phyloP scores from a whole-genome alignment of 2,329 filamentous ascomycete genomes.

The Clonostachys byssicola region DNA sequence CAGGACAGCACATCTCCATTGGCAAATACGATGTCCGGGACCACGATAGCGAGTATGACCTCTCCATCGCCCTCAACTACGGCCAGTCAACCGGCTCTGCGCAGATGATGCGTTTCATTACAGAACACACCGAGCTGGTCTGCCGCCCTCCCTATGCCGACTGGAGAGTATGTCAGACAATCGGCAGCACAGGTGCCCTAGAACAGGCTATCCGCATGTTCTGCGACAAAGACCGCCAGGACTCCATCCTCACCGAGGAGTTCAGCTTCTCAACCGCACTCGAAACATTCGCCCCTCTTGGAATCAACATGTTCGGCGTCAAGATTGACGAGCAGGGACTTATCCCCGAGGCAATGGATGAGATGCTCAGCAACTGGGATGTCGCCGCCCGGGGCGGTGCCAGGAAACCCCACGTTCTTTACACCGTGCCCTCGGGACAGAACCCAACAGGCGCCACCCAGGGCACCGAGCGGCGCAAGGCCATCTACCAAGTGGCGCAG shows the following conservation, averaged over 20 bases:
- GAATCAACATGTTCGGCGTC: constrained; percentile 45
- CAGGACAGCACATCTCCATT: constrained; percentile 57
- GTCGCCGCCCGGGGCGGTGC: constrained; percentile 32
- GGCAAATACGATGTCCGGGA: constrained; percentile 81
- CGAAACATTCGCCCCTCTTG: constrained; percentile 52
- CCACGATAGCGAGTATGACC: constrained; percentile 51
- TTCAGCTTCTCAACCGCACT: constrained; percentile 80
- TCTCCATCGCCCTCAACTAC: constrained; percentile 90
- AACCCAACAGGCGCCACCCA: constrained; percentile 90
- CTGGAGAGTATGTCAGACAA: constrained; percentile 80
- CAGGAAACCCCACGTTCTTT: constrained; percentile 50
- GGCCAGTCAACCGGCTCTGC: constrained; percentile 81
- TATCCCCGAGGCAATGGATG: constrained; percentile 45
- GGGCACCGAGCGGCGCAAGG: constrained; percentile 58
- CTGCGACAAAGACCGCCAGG: constrained; percentile 61
- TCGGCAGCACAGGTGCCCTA: constrained; percentile 81
- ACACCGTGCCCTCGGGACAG: constrained; percentile 71
- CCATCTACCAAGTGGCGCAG: constrained; percentile 72
- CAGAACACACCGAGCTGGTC: constrained; percentile 92
- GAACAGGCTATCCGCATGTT: constrained; percentile 85
- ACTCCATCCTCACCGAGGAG: constrained; percentile 81
- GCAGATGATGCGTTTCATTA: constrained; percentile 85
- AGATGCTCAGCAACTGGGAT: constrained; percentile 46
- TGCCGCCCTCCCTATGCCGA: constrained; percentile 84
- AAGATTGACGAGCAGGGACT: constrained; percentile 50